Evolutionary conservation across 2,329 filamentous ascomycete species (phyloP), one percentile per base, ranked within the genome.

Genomic region (Fusarium pseudocircinatum): DNA sequence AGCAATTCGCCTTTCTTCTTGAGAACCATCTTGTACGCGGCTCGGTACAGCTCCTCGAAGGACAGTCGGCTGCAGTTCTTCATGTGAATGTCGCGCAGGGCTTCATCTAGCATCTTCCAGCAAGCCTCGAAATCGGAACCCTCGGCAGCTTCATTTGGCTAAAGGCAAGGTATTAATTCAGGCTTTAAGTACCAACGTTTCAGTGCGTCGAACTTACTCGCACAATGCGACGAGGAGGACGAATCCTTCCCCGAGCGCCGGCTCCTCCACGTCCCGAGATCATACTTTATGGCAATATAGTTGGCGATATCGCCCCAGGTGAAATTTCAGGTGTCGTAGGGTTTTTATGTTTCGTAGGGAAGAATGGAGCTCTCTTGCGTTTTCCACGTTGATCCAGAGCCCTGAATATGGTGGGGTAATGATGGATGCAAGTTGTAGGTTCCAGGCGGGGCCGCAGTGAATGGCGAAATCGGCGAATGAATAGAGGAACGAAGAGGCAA

Each of bases 11-110:
- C 95, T 75, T 95, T 92, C 84, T 96, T 97, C 82, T 93, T 93
- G 40, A 98, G 85, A 2, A 98, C 96, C 26, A 98, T 94, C 81
- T 96, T 96, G 84, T 99, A 99, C 10, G 94, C 94, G 61, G 93
- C 93, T 65, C 96, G 93, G 83, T 99, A 99, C 2, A 99, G 89
- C 78, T 97, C 93, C 82, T 99, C 96, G 84, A 98, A 99, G 2
- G 95, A 97, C 6, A 99, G 89, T 22, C 89, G 88, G 15, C 95
- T 97, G 68, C 95, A 95, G 81, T 97, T 96, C 81, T 97, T 95
- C 65, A 91, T 93, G 84, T 98, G 95, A 57, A 99, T 98, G 79
- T 97, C 94, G 63, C 86, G 87, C 59, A 99, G 89, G 8, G 96
- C 95, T 53, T 91, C 88, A 50, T 91, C 87, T 13, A 99, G 89